Percentiles rank a stretch among this genome's conserved stretches.
These are phyloP conservation scores for Skeletonema menzelii DNA, from an alignment of 108 stramenopile genomes.

Conservation along the genomic window DNA sequence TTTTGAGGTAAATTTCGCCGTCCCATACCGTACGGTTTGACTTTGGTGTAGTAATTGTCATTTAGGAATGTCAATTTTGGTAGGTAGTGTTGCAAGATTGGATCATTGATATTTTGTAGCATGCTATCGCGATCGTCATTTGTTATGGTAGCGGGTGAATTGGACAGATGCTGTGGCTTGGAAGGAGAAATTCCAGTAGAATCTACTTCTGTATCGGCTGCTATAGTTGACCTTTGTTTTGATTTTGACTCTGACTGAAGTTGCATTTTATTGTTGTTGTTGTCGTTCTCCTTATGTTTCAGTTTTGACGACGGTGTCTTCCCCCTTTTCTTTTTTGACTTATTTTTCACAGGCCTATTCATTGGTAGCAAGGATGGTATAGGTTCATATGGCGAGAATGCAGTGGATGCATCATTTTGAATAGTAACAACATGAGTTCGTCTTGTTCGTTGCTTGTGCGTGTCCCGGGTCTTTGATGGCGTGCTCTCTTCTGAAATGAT, in stretches of 20 bases:
- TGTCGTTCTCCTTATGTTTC: not conserved
- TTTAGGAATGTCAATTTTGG: constrained; percentile 20
- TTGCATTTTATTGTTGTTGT: not conserved
- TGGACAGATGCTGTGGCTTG: not conserved
- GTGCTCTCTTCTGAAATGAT: not conserved
- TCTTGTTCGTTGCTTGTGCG: not conserved
- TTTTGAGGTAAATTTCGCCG: constrained; percentile 32
- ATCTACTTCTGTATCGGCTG: not conserved
- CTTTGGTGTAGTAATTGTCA: constrained; percentile 23
- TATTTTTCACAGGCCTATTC: not conserved
- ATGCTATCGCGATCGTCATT: not conserved
- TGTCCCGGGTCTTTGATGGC: not conserved
- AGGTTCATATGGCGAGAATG: constrained; percentile 14
- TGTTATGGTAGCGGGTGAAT: not conserved
- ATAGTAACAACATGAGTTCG: constrained; percentile 1
- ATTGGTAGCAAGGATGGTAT: not conserved
- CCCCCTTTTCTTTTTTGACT: not conserved
- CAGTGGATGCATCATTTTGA: constrained; percentile 17
- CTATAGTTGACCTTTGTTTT: not conserved
- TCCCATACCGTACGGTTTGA: constrained; percentile 25
- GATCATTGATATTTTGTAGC: constrained; percentile 4
- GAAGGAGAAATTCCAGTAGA: not conserved
- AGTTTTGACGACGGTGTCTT: too few species aligned
- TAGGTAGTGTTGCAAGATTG: constrained; percentile 23
- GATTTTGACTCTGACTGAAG: not conserved